Evolutionary conservation across 495 filamentous ascomycete genomes (phyloP), one percentile per base, ranked within the genome.

Genomic region (Cryomyces antarcticus): DNA sequence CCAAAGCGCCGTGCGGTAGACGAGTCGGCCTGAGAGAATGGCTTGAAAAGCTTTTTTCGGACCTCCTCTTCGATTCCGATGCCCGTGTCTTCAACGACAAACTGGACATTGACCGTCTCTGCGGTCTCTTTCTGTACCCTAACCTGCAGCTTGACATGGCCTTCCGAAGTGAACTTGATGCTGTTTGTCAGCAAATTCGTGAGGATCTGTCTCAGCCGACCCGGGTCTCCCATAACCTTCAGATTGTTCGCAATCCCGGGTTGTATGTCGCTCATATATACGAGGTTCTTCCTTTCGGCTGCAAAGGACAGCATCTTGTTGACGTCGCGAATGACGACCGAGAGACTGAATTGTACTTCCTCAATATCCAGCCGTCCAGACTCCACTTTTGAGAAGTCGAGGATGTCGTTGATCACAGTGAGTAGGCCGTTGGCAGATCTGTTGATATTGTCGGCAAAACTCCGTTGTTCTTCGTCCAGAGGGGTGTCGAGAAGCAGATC

Each of bases 341-440:
- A 74, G 9, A 92, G 63, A 5, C 76, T 79, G 51, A 93, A 94
- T 37, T 82, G 80, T 5, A 81, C 75, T 41, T 80, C 73, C 59
- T 82, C 79, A 30, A 83, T 75, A 48, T 82, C 78, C 10, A 83
- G 55, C 6, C 68, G 60, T 4, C 82, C 84, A 7, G 78, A 81
- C 46, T 88, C 86, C 12, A 93, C 71, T 52, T 92, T 93, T 3
- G 82, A 87, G 49, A 88, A 78, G 54, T 92, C 85, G 3, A 93
- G 63, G 33, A 89, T 87, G 49, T 93, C 83, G 45, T 93, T 92
- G 57, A 93, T 89, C 24, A 93, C 78, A 4, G 80, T 81, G 13
- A 94, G 60, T n/a, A 94, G 61, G 3, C 77, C 71, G 41, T 85
- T 84, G 0, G 77, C 83, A 0, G 82, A 89, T 13, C 81, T 70